Conservation (phyloP, 345 rosid species). For the Citrus maxima region DNA sequence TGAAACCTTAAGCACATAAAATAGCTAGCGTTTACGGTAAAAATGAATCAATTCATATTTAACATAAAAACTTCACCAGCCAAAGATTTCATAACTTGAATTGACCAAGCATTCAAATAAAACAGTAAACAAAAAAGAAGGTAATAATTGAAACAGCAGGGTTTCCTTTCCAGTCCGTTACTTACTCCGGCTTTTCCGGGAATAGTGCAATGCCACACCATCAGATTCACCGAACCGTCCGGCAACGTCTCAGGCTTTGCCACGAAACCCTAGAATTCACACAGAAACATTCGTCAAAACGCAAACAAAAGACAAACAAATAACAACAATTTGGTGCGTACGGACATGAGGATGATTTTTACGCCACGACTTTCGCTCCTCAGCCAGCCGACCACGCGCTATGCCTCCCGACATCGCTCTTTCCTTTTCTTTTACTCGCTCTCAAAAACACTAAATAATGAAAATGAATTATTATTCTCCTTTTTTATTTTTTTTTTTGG, state of each 20-base stretch:
- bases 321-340: constrained; percentile 4
- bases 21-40: neutral
- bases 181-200: constrained; percentile 97
- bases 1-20: neutral
- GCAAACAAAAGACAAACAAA: neutral
- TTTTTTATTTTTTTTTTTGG: too few relatives aligned
- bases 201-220: constrained; percentile 95
- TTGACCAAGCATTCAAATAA: neutral
- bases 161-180: neutral
- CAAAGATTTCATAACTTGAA: neutral
- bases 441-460: neutral
- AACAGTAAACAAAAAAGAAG: neutral
- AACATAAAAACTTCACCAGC: neutral
- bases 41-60: neutral
- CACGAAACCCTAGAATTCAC: constrained; percentile 75
- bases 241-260: constrained; percentile 83
- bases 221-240: constrained; percentile 86
- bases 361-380: constrained; percentile 95
- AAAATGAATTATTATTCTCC: neutral
- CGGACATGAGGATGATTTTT: constrained; percentile 94
- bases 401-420: constrained; percentile 77
- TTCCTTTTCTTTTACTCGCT: neutral
- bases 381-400: constrained; percentile 92
- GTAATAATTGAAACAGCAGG: neutral
- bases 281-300: constrained; percentile 5